phyloP scores from a whole-genome alignment of 2,329 filamentous ascomycete genomes.

The Fusarium mundagurra region DNA sequence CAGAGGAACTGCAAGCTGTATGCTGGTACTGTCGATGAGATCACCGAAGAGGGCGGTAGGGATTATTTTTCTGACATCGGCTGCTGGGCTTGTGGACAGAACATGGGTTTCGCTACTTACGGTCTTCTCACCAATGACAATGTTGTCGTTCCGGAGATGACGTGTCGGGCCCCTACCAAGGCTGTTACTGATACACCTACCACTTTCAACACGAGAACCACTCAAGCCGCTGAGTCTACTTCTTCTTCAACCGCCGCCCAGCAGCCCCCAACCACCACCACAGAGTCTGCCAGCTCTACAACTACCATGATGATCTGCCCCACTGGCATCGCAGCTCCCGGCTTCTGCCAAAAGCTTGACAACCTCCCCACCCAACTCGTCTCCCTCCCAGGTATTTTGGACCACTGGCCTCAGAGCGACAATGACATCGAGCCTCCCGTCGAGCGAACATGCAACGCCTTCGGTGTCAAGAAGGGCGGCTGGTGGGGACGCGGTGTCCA shows the following conservation, averaged over 20 bases:
- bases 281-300: not conserved
- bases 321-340: not conserved
- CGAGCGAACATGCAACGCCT: conserved; percentile 4
- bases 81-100: conserved; percentile 11
- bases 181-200: not conserved
- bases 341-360: not conserved
- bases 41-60: not conserved
- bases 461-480: not conserved
- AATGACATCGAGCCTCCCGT: not conserved
- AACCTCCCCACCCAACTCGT: not conserved
- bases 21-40: not conserved
- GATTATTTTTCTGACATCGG: conserved; percentile 6
- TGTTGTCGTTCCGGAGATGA: not conserved
- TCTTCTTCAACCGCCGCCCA: not conserved
- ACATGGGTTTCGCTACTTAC: conserved; percentile 4
- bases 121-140: not conserved
- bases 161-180: not conserved
- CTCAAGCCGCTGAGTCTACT: not conserved
- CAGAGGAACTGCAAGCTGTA: not conserved
- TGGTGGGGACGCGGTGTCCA: not conserved
- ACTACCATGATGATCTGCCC: not conserved
- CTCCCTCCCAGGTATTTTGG: not conserved
- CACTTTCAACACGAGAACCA: not conserved
- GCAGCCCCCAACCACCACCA: not conserved
- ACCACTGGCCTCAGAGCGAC: conserved; percentile 1